These are phyloP conservation scores for Fusarium musae DNA, from an alignment of 2,329 filamentous ascomycete genomes.

Conservation along the genomic window DNA sequence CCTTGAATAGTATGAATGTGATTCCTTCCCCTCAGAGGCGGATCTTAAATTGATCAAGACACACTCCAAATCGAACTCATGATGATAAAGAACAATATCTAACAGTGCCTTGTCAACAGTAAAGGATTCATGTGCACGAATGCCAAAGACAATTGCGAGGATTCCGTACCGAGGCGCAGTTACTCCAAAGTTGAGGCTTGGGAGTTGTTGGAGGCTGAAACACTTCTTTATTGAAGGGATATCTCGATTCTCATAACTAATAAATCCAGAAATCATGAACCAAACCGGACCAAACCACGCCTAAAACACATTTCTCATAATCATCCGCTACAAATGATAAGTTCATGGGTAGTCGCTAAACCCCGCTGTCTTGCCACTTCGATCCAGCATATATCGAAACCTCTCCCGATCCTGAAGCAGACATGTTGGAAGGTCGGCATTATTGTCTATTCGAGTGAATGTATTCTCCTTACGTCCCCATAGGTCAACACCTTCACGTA, in stretches of 20 bases:
- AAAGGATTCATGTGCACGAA: background rate
- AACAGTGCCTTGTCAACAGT: background rate
- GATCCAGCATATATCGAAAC: constrained; percentile 58
- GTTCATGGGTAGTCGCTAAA: constrained; percentile 58
- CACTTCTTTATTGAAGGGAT: constrained; percentile 2
- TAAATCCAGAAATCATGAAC: background rate
- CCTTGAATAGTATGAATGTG: background rate
- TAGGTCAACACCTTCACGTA: constrained; percentile 64
- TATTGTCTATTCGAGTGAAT: constrained; percentile 61
- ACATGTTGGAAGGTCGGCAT: constrained; percentile 64
- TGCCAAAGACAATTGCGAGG: background rate
- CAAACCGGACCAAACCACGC: background rate
- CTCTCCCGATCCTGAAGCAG: constrained; percentile 53
- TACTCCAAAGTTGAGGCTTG: background rate
- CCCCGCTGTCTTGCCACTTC: constrained; percentile 59
- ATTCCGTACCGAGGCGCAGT: background rate
- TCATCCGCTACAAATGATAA: background rate
- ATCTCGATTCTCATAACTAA: constrained; percentile 3
- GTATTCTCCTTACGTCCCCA: constrained; percentile 62
- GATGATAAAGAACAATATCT: background rate
- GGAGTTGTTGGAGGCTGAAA: background rate
- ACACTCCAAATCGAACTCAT: background rate
- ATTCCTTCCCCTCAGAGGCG: background rate
- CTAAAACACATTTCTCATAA: background rate
- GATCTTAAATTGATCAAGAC: background rate